phyloP scores from a whole-genome alignment of 202 grass and related monocot genomes.

The Digitaria exilis region DNA sequence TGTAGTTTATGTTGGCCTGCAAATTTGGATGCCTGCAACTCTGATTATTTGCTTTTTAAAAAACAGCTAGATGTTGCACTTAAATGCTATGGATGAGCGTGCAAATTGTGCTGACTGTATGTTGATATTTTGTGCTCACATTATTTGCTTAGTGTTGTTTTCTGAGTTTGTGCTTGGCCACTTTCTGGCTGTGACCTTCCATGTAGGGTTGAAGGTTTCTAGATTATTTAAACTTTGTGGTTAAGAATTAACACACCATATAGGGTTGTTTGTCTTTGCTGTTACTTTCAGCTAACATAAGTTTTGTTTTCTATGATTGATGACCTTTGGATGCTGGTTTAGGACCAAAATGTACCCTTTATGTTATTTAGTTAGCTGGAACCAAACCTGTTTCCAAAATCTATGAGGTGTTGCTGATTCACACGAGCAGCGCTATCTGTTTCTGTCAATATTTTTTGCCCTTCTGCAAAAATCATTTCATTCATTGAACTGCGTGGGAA shows the following conservation, averaged over 20 bases:
- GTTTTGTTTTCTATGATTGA: not conserved
- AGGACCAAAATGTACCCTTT: not conserved
- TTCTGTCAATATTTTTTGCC: not conserved
- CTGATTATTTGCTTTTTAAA: not conserved
- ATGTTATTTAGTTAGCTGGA: not conserved
- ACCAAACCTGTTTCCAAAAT: not conserved
- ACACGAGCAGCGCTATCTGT: not conserved
- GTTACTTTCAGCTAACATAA: slow-evolving; percentile 18
- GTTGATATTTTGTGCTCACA: not conserved
- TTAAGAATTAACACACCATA: too few relatives aligned
- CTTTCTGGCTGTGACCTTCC: not conserved
- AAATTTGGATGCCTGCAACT: not conserved
- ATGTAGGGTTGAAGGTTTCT: too few relatives aligned
- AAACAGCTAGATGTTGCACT: not conserved
- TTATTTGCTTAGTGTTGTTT: not conserved
- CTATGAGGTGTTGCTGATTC: not conserved
- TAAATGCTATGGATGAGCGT: not conserved
- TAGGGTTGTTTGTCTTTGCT: too few relatives aligned
- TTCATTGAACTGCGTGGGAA: not conserved
- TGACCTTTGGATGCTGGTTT: not conserved
- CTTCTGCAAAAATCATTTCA: not conserved
- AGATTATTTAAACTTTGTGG: too few relatives aligned
- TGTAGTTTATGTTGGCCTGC: not conserved
- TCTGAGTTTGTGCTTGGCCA: not conserved
- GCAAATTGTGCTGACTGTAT: not conserved